A percentile compares a stretch with the other conserved stretches of the same genome.
Conservation (phyloP, 2,329 filamentous ascomycete species). For the Penicillium occitanis region DNA sequence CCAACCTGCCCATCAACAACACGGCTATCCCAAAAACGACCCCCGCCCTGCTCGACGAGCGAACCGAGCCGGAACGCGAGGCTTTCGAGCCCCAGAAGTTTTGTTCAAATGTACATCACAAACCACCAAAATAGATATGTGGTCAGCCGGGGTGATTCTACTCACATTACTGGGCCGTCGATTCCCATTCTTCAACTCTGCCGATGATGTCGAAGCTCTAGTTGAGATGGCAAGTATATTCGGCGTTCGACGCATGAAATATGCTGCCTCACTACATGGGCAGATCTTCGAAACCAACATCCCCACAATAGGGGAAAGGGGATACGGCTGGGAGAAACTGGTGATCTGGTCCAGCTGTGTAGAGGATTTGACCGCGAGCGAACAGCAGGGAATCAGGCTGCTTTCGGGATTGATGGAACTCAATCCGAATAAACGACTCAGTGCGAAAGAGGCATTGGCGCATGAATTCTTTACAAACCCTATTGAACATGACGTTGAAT, state of each 20-base stretch:
- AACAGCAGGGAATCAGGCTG: constrained; percentile 48
- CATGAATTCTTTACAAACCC: constrained; percentile 49
- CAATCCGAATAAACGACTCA: constrained; percentile 44
- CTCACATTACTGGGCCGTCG: constrained; percentile 89
- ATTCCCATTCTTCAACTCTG: constrained; percentile 97
- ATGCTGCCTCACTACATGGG: constrained; percentile 78
- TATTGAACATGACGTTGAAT: constrained; percentile 41
- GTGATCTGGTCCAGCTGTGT: constrained; percentile 91
- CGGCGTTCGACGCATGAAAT: constrained; percentile 78
- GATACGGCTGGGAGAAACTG: constrained; percentile 88
- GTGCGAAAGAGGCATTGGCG: constrained; percentile 44
- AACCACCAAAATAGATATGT: constrained; percentile 91
- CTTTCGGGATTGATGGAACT: constrained; percentile 46
- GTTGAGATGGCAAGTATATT: constrained; percentile 98
- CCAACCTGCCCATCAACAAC: constrained; percentile 50
- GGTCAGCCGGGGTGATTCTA: constrained; percentile 95
- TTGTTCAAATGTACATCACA: constrained; percentile 96
- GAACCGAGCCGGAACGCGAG: constrained; percentile 90
- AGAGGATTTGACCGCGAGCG: constrained; percentile 54
- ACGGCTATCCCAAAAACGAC: constrained; percentile 85
- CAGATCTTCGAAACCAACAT: constrained; percentile 91
- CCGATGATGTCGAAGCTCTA: constrained; percentile 96
- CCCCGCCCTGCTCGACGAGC: constrained; percentile 82
- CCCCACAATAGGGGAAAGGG: constrained; percentile 80
- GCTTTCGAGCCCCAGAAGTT: constrained; percentile 94